These are phyloP conservation scores for Echium plantagineum DNA, from an alignment of 257 asterid species.

Conservation along the genomic window DNA sequence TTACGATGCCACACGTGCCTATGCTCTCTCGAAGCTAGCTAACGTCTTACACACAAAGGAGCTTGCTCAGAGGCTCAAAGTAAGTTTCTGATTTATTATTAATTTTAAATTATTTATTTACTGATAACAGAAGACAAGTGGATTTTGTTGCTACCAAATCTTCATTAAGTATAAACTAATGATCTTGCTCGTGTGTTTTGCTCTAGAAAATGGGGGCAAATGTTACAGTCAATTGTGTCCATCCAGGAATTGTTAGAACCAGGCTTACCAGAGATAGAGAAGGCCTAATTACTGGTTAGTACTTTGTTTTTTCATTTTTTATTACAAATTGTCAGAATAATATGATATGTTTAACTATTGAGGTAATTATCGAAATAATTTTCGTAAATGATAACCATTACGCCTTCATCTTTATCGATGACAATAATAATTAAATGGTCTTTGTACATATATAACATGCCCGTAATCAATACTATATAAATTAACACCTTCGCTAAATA, in stretches of 20 bases:
- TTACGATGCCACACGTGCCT: slow-evolving; percentile 96
- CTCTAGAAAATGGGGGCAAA: slow-evolving; percentile 74
- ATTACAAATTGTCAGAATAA: neutral
- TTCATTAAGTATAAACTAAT: neutral
- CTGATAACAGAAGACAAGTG: slow-evolving; percentile 11
- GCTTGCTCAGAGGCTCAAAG: slow-evolving; percentile 67
- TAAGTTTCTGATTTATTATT: slow-evolving; percentile 12
- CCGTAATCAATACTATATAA: too few species aligned
- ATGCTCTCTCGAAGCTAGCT: slow-evolving; percentile 95
- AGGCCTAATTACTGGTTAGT: slow-evolving; percentile 68
- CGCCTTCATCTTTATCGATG: too few species aligned
- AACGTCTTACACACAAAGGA: slow-evolving; percentile 97
- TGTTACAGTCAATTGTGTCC: slow-evolving; percentile 82
- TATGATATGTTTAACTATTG: neutral
- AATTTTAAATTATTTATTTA: neutral
- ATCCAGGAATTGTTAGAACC: slow-evolving; percentile 99
- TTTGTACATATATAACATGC: too few species aligned
- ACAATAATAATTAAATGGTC: too few species aligned
- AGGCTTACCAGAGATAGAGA: slow-evolving; percentile 88
- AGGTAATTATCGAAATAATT: too few species aligned
- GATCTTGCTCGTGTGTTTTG: slow-evolving; percentile 9
- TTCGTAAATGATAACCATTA: too few species aligned
- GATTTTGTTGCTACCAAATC: slow-evolving; percentile 23
- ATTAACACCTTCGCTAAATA: too few species aligned
- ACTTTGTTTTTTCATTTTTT: neutral